These are phyloP conservation scores for Saccharomycopsis malanga DNA, from an alignment of 805 yeast genomes.

Conservation along the genomic window DNA sequence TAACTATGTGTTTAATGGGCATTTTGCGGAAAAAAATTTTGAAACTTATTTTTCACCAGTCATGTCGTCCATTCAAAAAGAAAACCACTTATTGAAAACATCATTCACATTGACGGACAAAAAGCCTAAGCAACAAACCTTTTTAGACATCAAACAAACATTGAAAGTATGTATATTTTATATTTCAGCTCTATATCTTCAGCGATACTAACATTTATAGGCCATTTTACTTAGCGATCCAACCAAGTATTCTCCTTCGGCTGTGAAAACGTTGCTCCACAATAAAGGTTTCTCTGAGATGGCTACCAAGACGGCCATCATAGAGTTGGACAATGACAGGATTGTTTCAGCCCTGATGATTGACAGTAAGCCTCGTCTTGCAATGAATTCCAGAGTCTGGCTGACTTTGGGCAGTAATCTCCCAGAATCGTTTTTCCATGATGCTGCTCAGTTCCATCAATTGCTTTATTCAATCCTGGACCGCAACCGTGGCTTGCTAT, in stretches of 20 bases:
- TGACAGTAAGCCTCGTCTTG: conserved; percentile 33
- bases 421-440: conserved; percentile 31
- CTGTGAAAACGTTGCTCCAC: conserved; percentile 42
- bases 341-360: conserved; percentile 41
- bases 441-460: conserved; percentile 41
- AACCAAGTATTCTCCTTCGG: conserved; percentile 38
- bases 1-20: conserved; percentile 37
- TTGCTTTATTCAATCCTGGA: conserved; percentile 35
- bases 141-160: not conserved
- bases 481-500: conserved; percentile 45
- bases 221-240: conserved; percentile 54
- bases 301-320: conserved; percentile 37
- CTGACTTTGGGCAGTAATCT: conserved; percentile 2
- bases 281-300: conserved; percentile 45
- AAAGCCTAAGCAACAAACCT: not conserved
- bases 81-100: conserved; percentile 29
- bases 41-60: conserved; percentile 41
- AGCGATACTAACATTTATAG: conserved; percentile 29
- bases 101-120: conserved; percentile 4
- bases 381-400: conserved; percentile 28
- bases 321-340: conserved; percentile 41
- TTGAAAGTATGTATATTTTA: not conserved
- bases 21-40: conserved; percentile 18
- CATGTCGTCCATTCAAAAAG: conserved; percentile 67
- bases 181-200: not conserved